These are phyloP conservation scores for Escovopsis sp. DNA, from an alignment of 2,329 filamentous ascomycete genomes.

Conservation along the genomic window DNA sequence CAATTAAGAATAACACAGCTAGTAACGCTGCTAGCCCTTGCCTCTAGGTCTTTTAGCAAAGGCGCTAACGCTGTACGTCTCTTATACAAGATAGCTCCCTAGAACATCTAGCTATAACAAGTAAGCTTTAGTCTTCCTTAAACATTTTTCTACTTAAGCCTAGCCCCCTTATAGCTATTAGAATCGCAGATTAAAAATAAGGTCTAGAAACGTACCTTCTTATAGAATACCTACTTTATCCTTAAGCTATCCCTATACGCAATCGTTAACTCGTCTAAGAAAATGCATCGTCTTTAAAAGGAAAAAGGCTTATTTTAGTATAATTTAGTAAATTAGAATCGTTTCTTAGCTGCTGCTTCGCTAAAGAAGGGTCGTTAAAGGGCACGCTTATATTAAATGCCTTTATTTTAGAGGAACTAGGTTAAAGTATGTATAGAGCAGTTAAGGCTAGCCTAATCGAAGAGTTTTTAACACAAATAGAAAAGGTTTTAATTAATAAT, in stretches of 20 bases:
- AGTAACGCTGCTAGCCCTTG: conserved; percentile 2
- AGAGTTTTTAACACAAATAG: not conserved
- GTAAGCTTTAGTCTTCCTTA: conserved; percentile 3
- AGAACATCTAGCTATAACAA: conserved; percentile 5
- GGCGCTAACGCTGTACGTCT: not conserved
- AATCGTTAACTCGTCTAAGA: conserved; percentile 2
- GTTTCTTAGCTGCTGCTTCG: not conserved
- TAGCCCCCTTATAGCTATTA: conserved; percentile 2
- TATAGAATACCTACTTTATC: conserved; percentile 1
- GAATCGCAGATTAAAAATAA: not conserved
- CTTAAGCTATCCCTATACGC: not conserved
- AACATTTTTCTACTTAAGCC: not conserved
- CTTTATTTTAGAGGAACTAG: conserved; percentile 3
- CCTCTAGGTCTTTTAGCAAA: conserved; percentile 2
- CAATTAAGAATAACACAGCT: conserved; percentile 1
- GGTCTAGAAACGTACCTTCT: not conserved
- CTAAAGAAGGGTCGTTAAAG: conserved; percentile 1
- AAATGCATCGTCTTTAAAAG: conserved; percentile 1
- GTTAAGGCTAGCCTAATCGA: not conserved
- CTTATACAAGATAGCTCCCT: not conserved
- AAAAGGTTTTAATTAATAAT: conserved; percentile 4
- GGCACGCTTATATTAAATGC: conserved; percentile 2
- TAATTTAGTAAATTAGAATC: conserved; percentile 1
- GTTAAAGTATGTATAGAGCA: conserved; percentile 3
- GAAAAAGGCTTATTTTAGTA: not conserved